phyloP scores from a whole-genome alignment of 495 filamentous ascomycete genomes.

The Neurospora intermedia region DNA sequence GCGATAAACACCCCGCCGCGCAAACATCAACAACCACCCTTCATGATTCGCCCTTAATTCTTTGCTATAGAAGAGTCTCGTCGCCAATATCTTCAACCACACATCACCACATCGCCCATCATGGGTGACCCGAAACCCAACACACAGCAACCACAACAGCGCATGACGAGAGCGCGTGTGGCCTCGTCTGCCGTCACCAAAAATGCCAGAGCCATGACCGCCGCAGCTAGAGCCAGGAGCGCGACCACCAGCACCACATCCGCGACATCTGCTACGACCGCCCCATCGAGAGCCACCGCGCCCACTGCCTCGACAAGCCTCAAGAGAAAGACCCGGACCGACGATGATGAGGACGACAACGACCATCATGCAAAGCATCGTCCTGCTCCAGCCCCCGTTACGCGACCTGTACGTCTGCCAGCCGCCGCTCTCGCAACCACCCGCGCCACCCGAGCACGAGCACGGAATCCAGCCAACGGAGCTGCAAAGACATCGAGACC shows the following conservation, averaged over 20 bases:
- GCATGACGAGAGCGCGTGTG: conserved; percentile 48
- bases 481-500: neutral
- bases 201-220: conserved; percentile 21
- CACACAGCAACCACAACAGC: conserved; percentile 44
- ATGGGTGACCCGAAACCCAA: conserved; percentile 18
- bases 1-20: neutral
- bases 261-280: conserved; percentile 11
- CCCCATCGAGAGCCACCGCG: neutral
- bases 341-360: conserved; percentile 29
- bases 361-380: conserved; percentile 22
- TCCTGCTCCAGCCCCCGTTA: neutral
- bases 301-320: conserved; percentile 1
- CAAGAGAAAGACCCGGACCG: conserved; percentile 39
- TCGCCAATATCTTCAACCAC: neutral
- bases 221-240: conserved; percentile 29
- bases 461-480: conserved; percentile 30
- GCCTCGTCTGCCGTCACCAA: conserved; percentile 37
- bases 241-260: conserved; percentile 12
- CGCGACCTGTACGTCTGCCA: conserved; percentile 17
- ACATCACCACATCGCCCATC: conserved; percentile 1
- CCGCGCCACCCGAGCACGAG: conserved; percentile 28
- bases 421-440: conserved; percentile 23
- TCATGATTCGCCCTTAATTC: neutral
- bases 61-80: neutral
- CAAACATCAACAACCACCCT: neutral